phyloP scores from a whole-genome alignment of 805 yeast species.

The Lipomyces sp. region DNA sequence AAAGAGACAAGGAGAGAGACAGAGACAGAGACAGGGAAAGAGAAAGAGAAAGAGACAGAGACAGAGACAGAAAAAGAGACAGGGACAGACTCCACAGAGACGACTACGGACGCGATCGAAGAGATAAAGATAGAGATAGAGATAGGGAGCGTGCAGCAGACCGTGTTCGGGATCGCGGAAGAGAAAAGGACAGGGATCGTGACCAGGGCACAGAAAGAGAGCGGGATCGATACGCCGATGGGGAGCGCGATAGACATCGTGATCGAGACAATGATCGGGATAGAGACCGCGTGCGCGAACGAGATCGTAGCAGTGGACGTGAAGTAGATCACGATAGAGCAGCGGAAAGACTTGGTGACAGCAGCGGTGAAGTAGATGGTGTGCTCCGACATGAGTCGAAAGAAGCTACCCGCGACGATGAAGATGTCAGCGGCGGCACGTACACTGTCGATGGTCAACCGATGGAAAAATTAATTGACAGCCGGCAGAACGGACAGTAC shows the following conservation, averaged over 20 bases:
- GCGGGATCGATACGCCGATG: slow-evolving; percentile 17
- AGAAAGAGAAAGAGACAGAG: neutral
- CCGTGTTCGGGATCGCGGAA: slow-evolving; percentile 21
- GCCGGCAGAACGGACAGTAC: slow-evolving; percentile 41
- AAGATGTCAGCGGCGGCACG: slow-evolving; percentile 7
- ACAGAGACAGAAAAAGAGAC: slow-evolving; percentile 17
- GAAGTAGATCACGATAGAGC: neutral
- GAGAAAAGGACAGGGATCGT: slow-evolving; percentile 20
- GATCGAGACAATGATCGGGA: slow-evolving; percentile 22
- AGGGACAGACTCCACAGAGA: slow-evolving; percentile 24
- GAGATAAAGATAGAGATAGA: slow-evolving; percentile 23
- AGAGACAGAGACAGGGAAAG: slow-evolving; percentile 22
- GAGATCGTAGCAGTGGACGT: slow-evolving; percentile 25
- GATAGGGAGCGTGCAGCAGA: slow-evolving; percentile 21
- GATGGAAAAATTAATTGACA: neutral
- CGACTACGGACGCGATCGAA: slow-evolving; percentile 12
- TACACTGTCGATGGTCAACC: slow-evolving; percentile 1
- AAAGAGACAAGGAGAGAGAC: neutral
- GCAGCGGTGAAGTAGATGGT: slow-evolving; percentile 17
- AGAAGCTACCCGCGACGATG: slow-evolving; percentile 1
- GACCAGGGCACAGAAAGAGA: slow-evolving; percentile 15
- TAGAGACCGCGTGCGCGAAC: slow-evolving; percentile 25
- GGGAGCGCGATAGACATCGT: slow-evolving; percentile 18
- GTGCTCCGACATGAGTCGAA: neutral
- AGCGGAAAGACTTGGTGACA: slow-evolving; percentile 2